Evolutionary conservation across 192 early-diverging fungal genomes (phyloP).

Genomic region (Diversispora epigaea): DNA sequence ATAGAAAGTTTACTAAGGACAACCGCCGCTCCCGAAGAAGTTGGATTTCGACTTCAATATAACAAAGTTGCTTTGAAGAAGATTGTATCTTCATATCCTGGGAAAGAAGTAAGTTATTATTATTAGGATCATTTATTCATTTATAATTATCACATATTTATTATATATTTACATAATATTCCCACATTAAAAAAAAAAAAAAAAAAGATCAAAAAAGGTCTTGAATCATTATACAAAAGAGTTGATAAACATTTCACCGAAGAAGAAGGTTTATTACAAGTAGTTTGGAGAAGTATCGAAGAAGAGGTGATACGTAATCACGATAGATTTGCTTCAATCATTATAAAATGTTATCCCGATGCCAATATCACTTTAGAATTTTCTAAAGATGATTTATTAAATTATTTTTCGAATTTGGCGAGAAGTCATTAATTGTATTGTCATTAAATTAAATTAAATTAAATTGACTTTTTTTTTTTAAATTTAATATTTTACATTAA

Average conservation of each 20-base stretch:
- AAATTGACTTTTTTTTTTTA: too few species aligned
- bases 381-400: slow-evolving; percentile 75
- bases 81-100: slow-evolving; percentile 79
- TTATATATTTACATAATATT: neutral
- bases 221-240: slow-evolving; percentile 82
- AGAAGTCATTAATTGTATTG: slow-evolving; percentile 52
- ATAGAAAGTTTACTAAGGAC: slow-evolving; percentile 85
- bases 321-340: slow-evolving; percentile 78
- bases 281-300: slow-evolving; percentile 90
- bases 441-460: too few species aligned
- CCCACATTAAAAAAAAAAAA: neutral
- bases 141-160: neutral
- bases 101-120: slow-evolving; percentile 66
- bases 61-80: slow-evolving; percentile 84
- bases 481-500: too few species aligned
- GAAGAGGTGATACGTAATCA: slow-evolving; percentile 81
- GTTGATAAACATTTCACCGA: slow-evolving; percentile 95
- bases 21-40: slow-evolving; percentile 70
- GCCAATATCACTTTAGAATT: slow-evolving; percentile 81
- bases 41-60: slow-evolving; percentile 77
- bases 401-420: slow-evolving; percentile 70
- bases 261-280: slow-evolving; percentile 78
- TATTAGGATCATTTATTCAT: too few species aligned
- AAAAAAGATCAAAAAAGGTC: slow-evolving; percentile 66
- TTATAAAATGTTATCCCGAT: slow-evolving; percentile 85